Conservation (phyloP, 2,329 filamentous ascomycete genomes). For the Hypoxylon sp. region DNA sequence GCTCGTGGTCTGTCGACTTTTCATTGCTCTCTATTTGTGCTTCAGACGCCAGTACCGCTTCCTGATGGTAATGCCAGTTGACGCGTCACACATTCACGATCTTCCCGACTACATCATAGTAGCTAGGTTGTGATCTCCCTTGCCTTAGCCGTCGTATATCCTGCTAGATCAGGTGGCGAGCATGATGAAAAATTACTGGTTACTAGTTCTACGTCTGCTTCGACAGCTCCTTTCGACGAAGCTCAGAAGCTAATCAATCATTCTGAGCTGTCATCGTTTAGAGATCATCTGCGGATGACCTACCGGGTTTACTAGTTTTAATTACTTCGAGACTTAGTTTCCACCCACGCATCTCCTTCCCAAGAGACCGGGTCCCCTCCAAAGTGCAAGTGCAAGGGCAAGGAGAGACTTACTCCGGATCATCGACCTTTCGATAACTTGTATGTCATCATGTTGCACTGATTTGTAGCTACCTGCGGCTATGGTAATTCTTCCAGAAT, state of each 20-base stretch:
- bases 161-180: background rate
- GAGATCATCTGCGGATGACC: conserved; percentile 5
- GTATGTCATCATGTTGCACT: conserved; percentile 36
- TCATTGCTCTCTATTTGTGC: background rate
- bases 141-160: conserved; percentile 1
- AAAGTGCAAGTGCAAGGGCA: background rate
- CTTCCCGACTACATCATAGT: conserved; percentile 15
- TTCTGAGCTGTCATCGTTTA: background rate
- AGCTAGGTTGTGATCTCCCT: conserved; percentile 13
- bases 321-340: conserved; percentile 12
- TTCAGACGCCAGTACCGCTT: background rate
- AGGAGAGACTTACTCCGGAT: conserved; percentile 4
- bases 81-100: conserved; percentile 32
- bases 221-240: conserved; percentile 9
- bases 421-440: conserved; percentile 3
- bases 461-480: conserved; percentile 28
- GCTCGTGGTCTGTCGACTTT: background rate
- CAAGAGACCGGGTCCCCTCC: background rate
- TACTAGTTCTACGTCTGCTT: conserved; percentile 17
- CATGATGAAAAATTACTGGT: conserved; percentile 11
- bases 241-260: background rate
- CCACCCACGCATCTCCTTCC: conserved; percentile 6
- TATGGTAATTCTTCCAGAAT: conserved; percentile 38
- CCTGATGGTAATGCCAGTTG: conserved; percentile 9
- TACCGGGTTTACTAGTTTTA: conserved; percentile 14